Evolutionary conservation across 2,329 filamentous ascomycete species (phyloP), one percentile per base, ranked within the genome.

Genomic region (Orbilia ellipsospora): DNA sequence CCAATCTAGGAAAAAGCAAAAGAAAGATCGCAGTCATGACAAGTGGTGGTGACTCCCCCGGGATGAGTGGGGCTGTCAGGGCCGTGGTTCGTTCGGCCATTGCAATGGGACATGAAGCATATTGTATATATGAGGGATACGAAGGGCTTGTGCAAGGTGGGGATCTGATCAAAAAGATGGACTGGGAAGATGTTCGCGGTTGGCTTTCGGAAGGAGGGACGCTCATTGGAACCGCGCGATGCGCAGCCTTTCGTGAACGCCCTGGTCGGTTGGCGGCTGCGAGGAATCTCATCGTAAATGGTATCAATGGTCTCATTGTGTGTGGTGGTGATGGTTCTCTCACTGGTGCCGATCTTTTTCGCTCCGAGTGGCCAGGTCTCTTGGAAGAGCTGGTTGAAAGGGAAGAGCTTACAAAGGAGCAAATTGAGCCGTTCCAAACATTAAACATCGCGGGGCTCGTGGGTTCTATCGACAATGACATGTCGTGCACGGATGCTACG

Each of bases 381-480:
- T 83, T 99, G 73, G 85, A 92, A 62, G 95, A 99, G 85, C 87
- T 99, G 77, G 91, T 98, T 42, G 81, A 88, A 59, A 91, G 84
- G 1, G 89, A 89, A 63, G 87, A 94, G 80, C 86, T 97, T 80
- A 90, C 88, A 5, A 80, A 85, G 51, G 87, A 90, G 68, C 90
- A 97, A 81, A 84, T 92, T 73, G 85, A 88, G 54, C 91, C 92
- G 1, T 96, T 93, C 86, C 87, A 88, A 80, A 89, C 96, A 79
- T 88, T 99, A 81, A 99, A 98, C 83, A 97, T 99, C 79, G 94
- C 98, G 64, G 95, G 95, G 56, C 86, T 98, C 61, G 95, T 99
- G 28, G 95, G 95, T 70, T 97, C 93, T 64, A 99, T 99, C 81
- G 95, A 99, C 86, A 99, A 99, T 82, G 95, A 99, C 81, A 91